A percentile compares a stretch with the other conserved stretches of the same genome.
Conservation (phyloP, 148 eudicot genomes). For the Vaccinium vitisidaea region DNA sequence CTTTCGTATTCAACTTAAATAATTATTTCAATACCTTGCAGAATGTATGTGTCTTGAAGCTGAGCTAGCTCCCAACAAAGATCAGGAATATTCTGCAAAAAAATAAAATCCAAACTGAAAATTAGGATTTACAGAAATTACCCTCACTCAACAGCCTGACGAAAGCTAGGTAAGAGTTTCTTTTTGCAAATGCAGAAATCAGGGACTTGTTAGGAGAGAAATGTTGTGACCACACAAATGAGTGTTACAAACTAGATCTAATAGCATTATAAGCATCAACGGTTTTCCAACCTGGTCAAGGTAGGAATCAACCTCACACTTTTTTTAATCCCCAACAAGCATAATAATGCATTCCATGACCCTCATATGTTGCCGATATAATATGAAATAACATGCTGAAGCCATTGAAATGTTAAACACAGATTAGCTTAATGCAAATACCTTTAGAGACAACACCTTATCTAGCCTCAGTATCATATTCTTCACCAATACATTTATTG, state of each 20-base stretch:
- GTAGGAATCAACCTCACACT: neutral
- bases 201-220: neutral
- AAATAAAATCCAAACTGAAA: neutral
- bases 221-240: neutral
- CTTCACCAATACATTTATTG: neutral
- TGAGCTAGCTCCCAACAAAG: slow-evolving; percentile 98
- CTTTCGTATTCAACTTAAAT: neutral
- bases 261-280: neutral
- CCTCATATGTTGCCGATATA: neutral
- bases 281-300: neutral
- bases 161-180: neutral
- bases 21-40: slow-evolving; percentile 69
- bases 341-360: neutral
- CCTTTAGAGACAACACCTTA: neutral
- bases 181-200: neutral
- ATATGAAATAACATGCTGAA: neutral
- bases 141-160: neutral
- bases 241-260: neutral
- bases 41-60: slow-evolving; percentile 95
- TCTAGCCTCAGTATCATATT: neutral
- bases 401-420: neutral
- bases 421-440: neutral
- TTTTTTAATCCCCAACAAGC: neutral
- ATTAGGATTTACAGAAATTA: slow-evolving; percentile 7
- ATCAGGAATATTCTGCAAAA: slow-evolving; percentile 80